Base-by-base conservation (phyloP, 1,284 basidiomycete species). In the Exobasidium cylindrosporum region DNA sequence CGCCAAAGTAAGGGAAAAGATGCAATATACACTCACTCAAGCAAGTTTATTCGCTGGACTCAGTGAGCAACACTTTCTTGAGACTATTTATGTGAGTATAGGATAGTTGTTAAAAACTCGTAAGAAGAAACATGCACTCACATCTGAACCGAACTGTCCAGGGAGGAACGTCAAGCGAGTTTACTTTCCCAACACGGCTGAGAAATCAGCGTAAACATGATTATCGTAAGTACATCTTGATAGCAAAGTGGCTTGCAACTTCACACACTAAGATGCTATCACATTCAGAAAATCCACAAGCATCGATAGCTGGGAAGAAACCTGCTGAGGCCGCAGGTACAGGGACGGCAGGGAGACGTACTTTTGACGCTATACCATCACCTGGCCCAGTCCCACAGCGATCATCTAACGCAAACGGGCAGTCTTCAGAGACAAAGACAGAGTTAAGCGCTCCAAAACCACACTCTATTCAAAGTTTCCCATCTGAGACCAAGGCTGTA, bases 171-270 rank as follows among this genome's bases (percentile, higher is more conserved):
- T 64, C 67, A 10, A 56, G 30, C 7, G 74, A 76, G 52, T 74
- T 74, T 57, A 49, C 49, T 32, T 76, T 69, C 62, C 74, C 74
- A 0, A 60, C 61, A 32, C 69, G 69, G 62, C 58, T 76, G 47
- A 54, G 73, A n/a, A 76, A 73, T 58, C 65, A 60, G 24, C 61
- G 74, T 21, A 76, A 76, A 62, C 67, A 70, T 59, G 74, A 76
- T 45, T 76, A 76, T 45, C 74, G 35, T 40, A 17, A 40, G 35
- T 40, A 17, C 17, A 17, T 40, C n/a, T n/a, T n/a, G n/a, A n/a
- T n/a, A n/a, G n/a, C n/a, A n/a, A n/a, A n/a, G n/a, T n/a, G n/a
- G n/a, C n/a, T n/a, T n/a, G n/a, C n/a, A 40, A 40, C 10, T 17
- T 40, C 47, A 50, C 30, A 50, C 30, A 7, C 47, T 50, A 7